A percentile compares a stretch with the other conserved stretches of the same genome.
Conservation (phyloP, 441 rosid genomes). For the Adansonia gregorii region DNA sequence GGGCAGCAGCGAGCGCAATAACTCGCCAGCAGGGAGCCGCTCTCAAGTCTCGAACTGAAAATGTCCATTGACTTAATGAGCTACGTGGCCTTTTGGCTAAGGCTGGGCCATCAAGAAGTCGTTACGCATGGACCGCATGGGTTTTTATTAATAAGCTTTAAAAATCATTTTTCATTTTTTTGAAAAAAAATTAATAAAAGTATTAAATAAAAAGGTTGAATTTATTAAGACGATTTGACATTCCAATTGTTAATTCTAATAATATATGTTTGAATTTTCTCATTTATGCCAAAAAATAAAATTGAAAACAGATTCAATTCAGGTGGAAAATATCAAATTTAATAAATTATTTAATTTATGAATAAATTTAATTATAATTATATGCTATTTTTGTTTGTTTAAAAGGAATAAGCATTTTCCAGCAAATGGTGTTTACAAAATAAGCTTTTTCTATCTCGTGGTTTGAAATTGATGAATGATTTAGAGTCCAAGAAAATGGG, state of each 20-base stretch:
- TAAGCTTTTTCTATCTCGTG: constrained; percentile 1
- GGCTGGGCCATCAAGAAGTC: neutral
- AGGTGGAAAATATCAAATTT: too few relatives aligned
- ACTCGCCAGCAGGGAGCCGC: neutral
- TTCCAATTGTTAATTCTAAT: neutral
- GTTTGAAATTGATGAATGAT: constrained; percentile 11
- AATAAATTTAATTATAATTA: neutral
- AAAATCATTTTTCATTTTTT: neutral
- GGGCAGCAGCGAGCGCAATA: too few relatives aligned
- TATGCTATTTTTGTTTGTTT: neutral
- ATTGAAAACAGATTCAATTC: neutral
- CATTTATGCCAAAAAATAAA: neutral
- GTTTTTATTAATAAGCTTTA: neutral
- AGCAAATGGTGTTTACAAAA: neutral
- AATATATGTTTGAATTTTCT: neutral
- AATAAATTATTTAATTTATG: too few relatives aligned
- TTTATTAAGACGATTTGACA: too few relatives aligned
- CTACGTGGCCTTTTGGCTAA: neutral
- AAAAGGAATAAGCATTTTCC: neutral
- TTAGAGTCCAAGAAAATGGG: constrained; percentile 33
- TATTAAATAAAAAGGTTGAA: too few relatives aligned
- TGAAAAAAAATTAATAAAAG: neutral
- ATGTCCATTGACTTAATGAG: neutral
- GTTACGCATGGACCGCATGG: neutral
- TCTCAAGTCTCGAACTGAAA: neutral